Base-by-base conservation (phyloP, 2,329 filamentous ascomycete genomes). In the Seiridium cupressi region DNA sequence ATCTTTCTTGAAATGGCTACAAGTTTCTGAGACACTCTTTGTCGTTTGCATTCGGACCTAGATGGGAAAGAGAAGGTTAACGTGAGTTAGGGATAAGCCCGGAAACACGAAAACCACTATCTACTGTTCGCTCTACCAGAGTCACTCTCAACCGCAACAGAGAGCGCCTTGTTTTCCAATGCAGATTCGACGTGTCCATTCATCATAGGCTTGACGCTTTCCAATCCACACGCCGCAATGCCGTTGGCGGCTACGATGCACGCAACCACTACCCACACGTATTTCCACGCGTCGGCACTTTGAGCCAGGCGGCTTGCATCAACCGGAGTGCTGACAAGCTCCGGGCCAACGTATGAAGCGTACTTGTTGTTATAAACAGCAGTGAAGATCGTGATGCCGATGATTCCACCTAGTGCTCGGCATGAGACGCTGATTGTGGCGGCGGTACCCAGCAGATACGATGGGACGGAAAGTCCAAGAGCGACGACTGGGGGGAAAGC, bases 291-390 rank as follows among this genome's bases (percentile, higher is more conserved):
- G 5, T 57, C 10, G 4, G 55, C 44, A 18, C 34, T 57, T 32
- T 55, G 53, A 3, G 11, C 44, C 47, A 48, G 26, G 34, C 48
- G 32, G 13, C 18, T 35, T 44, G 55, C 26, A 10, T 48, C 55
- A 18, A 57, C 55, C 13, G 31, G 35, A 9, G 18, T 32, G 35
- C 35, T 44, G 42, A 44, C 42, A 36, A 36, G 42, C 10, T 13
- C 31, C 8, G 44, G 42, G 40, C 55, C 44, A 10, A 48, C 55
- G 40, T 48, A 57, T 6, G 55, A 57, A 26, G 42, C 31, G 44
- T 57, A 57, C 44, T 57, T 57, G 42, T 57, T 57, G 44, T 57
- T 48, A 34, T 57, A 57, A 32, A 57, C 55, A 1, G 55, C 44
- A 9, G 55, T 57, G 40, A 57, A 57, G 5, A 57, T 47, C 26